phyloP scores from a whole-genome alignment of 352 stramenopile genomes.

The Phytopythium boreale region DNA sequence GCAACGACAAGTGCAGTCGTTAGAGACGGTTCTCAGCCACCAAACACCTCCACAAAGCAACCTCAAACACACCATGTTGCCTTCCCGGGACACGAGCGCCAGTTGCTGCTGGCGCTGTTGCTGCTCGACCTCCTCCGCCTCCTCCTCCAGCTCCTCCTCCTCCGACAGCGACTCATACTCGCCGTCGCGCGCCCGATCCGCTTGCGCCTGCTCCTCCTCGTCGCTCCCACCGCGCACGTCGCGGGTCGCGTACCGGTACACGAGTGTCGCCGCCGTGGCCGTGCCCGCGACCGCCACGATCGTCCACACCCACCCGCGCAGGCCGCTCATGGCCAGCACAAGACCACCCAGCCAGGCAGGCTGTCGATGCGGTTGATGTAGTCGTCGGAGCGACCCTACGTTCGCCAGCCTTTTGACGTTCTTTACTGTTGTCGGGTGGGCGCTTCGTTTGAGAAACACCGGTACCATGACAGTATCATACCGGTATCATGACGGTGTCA shows the following conservation, averaged over 20 bases:
- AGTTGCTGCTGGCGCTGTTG: constrained; percentile 58
- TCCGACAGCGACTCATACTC: constrained; percentile 45
- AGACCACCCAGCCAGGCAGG: too few species aligned
- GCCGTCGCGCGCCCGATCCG: constrained; percentile 22
- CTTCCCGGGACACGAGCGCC: constrained; percentile 32
- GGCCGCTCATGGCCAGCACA: constrained; percentile 16
- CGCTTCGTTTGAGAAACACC: too few species aligned
- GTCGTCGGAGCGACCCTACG: too few species aligned
- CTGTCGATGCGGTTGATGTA: too few species aligned
- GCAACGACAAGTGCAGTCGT: neutral
- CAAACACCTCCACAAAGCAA: neutral
- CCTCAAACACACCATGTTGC: constrained; percentile 39
- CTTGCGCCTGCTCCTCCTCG: constrained; percentile 12
- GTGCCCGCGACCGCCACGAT: constrained; percentile 64
- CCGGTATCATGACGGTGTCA: too few species aligned
- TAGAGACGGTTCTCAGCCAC: neutral
- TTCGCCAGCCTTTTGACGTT: too few species aligned
- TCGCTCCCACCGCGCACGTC: constrained; percentile 20
- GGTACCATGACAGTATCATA: too few species aligned
- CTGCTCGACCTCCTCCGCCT: constrained; percentile 17
- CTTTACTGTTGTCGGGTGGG: too few species aligned
- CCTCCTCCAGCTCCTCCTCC: constrained; percentile 27
- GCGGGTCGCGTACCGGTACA: constrained; percentile 66
- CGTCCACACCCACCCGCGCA: constrained; percentile 60
- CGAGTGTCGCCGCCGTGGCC: constrained; percentile 47